Evolutionary conservation across 495 filamentous ascomycete genomes (phyloP).

Genomic region (Penicillium malachiteum): DNA sequence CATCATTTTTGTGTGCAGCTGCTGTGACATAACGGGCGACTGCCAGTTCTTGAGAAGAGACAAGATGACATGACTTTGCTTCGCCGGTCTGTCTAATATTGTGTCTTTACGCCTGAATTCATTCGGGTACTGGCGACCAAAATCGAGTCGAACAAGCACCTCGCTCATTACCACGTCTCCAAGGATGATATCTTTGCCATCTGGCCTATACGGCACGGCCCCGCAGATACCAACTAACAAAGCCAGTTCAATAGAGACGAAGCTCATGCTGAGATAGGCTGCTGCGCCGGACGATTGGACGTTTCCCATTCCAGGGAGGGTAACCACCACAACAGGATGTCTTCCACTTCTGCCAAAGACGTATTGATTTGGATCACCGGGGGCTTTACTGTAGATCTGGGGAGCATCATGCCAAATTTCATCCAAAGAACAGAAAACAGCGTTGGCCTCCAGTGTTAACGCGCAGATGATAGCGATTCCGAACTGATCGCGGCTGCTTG

Average conservation of each 20-base stretch:
- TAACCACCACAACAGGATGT: slow-evolving; percentile 30
- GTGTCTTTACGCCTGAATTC: neutral
- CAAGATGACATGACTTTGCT: neutral
- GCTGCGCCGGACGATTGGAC: slow-evolving; percentile 13
- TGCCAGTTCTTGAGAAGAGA: neutral
- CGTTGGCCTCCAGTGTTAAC: slow-evolving; percentile 21
- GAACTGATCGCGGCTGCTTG: slow-evolving; percentile 6
- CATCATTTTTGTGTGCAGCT: no score
- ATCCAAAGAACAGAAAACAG: slow-evolving; percentile 22
- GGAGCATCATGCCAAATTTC: slow-evolving; percentile 21
- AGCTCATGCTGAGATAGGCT: slow-evolving; percentile 8
- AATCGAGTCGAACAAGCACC: neutral
- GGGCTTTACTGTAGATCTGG: slow-evolving; percentile 18
- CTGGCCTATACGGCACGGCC: neutral
- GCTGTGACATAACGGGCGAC: no score
- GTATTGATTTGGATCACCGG: slow-evolving; percentile 24
- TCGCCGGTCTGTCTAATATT: no score
- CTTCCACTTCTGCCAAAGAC: slow-evolving; percentile 19
- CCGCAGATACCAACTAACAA: slow-evolving; percentile 6
- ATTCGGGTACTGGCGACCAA: neutral
- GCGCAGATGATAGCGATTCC: slow-evolving; percentile 41
- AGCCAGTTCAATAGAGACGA: slow-evolving; percentile 6
- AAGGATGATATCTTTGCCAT: neutral
- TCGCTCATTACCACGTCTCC: neutral
- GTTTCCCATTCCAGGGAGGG: slow-evolving; percentile 27